Percentiles rank a stretch among this genome's conserved stretches.
Evolutionary conservation across 2,329 filamentous ascomycete species (phyloP).

Genomic region (Xylariomycetidae sp.): DNA sequence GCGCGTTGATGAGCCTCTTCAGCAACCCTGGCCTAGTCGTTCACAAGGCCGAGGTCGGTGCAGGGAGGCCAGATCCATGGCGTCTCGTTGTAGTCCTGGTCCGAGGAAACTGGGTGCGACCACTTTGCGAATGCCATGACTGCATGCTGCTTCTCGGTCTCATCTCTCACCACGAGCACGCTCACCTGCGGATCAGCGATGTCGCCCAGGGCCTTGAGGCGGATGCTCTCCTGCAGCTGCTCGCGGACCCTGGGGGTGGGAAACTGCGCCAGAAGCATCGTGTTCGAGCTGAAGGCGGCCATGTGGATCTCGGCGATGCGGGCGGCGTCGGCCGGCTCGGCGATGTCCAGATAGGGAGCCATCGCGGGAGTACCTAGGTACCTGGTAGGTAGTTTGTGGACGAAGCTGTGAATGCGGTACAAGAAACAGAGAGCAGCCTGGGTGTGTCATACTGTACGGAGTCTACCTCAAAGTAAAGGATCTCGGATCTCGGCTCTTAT

Average conservation of each 20-base stretch:
- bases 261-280: slow-evolving; percentile 21
- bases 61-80: slow-evolving; percentile 20
- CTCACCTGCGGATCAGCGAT: slow-evolving; percentile 15
- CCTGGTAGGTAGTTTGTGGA: too few relatives aligned
- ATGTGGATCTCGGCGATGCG: slow-evolving; percentile 24
- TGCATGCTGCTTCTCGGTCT: background rate
- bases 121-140: slow-evolving; percentile 22
- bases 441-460: too few relatives aligned
- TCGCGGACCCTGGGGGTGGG: slow-evolving; percentile 11
- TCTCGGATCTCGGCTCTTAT: too few relatives aligned
- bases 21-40: slow-evolving; percentile 10
- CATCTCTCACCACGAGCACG: slow-evolving; percentile 15
- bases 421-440: too few relatives aligned
- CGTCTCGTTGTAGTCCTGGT: slow-evolving; percentile 14
- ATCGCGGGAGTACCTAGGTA: too few relatives aligned
- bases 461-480: too few relatives aligned
- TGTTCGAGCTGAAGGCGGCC: slow-evolving; percentile 17
- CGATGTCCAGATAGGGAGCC: slow-evolving; percentile 9
- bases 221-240: slow-evolving; percentile 9
- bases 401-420: too few relatives aligned
- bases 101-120: slow-evolving; percentile 12
- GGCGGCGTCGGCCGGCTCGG: slow-evolving; percentile 13
- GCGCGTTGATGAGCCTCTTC: slow-evolving; percentile 10
- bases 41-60: slow-evolving; percentile 12
- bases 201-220: slow-evolving; percentile 16